A percentile compares a stretch with the other conserved stretches of the same genome.
Conservation (phyloP, 257 asterid genomes). For the Verbascum thapsus region DNA sequence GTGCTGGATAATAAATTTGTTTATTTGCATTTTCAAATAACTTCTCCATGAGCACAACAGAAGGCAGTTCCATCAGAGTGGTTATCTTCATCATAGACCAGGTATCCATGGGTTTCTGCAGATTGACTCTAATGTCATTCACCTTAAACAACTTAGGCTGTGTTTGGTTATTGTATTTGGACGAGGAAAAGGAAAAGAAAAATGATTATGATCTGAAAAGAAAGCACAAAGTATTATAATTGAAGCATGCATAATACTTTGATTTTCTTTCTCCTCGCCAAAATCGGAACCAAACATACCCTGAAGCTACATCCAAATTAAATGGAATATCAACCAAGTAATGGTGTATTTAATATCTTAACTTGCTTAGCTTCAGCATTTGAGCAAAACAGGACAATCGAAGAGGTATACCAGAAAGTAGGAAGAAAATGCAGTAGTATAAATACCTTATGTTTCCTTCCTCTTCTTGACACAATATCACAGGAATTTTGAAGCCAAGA, state of each 20-base stretch:
- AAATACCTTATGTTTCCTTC: slow-evolving; percentile 57
- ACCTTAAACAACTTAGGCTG: slow-evolving; percentile 23
- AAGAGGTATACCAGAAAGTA: slow-evolving; percentile 26
- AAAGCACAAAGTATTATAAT: too few species aligned
- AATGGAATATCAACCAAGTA: background rate
- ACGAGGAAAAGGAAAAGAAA: too few species aligned
- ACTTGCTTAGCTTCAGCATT: background rate
- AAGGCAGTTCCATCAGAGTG: slow-evolving; percentile 71
- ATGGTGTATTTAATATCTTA: slow-evolving; percentile 24
- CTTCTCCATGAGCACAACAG: slow-evolving; percentile 58
- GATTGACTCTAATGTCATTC: slow-evolving; percentile 25
- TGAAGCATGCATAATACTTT: too few species aligned
- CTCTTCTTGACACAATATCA: slow-evolving; percentile 57
- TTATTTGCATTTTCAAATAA: slow-evolving; percentile 39
- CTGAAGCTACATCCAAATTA: slow-evolving; percentile 17
- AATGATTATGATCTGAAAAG: too few species aligned
- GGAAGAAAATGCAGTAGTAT: slow-evolving; percentile 12
- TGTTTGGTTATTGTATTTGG: too few species aligned
- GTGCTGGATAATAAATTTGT: slow-evolving; percentile 63
- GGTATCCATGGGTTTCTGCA: slow-evolving; percentile 49
- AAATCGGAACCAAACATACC: too few species aligned
- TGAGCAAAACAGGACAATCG: slow-evolving; percentile 15
- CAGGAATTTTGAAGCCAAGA: slow-evolving; percentile 75
- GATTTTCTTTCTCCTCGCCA: too few species aligned
- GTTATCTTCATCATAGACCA: slow-evolving; percentile 56